Evolutionary conservation across 2,329 filamentous ascomycete genomes (phyloP), one percentile per base, ranked within the genome.

Genomic region (Ceratocystis lukuohia): DNA sequence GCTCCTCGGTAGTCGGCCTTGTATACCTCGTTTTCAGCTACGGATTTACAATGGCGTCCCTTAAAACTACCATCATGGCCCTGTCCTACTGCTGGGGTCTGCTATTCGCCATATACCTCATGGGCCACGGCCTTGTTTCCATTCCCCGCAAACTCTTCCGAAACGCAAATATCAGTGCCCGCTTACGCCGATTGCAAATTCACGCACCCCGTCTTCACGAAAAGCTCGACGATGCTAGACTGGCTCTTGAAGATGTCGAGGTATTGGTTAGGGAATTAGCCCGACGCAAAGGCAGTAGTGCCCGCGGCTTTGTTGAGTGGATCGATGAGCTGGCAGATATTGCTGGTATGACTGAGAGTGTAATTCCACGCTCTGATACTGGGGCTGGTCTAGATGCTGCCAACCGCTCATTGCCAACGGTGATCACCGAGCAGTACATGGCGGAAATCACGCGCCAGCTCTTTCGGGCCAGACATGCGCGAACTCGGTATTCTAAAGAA

Each of bases 111-210:
- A 96, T 99, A 69, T 97, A 96, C 73, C 81, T 99, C 50, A 97
- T 99, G 93, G 94, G 94, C 5, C 94, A 99, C 75, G 94, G 94
- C 6, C 80, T 99, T 30, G 94, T 99, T 41, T 88, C 92, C 1
- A 88, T 99, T 67, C 94, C 94, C 0, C 82, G 93, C 70, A 84
- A 84, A 46, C 79, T 99, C 17, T 88, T 94, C 72, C 85, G 88
- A 68, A 88, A 90, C 72, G 88, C 91, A 41, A 91, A 86, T 72
- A 84, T 92, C 59, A 88, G 86, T 70, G 84, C 84, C 62, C 83
- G 87, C 66, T 76, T 99, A 61, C 86, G 86, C 68, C 81, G 88
- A 45, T 79, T 96, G 45, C 91, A 97, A 73, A 79, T 80, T 7
- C 83, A 88, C 69, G 94, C 94, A 4, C 91, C 92, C 1, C 87